phyloP scores from a whole-genome alignment of 2,329 filamentous ascomycete genomes.

The Pseudopithomyces chartarum region DNA sequence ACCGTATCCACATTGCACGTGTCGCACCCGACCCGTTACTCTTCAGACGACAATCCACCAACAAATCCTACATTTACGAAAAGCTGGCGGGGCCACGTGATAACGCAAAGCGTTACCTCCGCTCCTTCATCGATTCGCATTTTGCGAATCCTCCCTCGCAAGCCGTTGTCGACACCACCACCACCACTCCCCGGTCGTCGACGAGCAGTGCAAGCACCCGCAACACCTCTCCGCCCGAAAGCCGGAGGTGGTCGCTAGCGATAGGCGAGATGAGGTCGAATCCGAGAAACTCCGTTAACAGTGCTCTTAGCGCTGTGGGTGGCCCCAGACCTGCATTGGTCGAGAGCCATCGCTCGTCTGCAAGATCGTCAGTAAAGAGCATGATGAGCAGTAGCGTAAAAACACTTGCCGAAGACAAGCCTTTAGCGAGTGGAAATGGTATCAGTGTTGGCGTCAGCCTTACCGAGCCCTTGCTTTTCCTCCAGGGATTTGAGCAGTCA shows the following conservation, averaged over 20 bases:
- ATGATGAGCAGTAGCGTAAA: conserved; percentile 37
- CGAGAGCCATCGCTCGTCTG: conserved; percentile 48
- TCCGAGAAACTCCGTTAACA: conserved; percentile 47
- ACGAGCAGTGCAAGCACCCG: conserved; percentile 36
- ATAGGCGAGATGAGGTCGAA: conserved; percentile 46
- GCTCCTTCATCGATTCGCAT: conserved; percentile 50
- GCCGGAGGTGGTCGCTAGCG: conserved; percentile 29
- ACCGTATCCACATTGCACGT: conserved; percentile 61
- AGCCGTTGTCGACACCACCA: conserved; percentile 21
- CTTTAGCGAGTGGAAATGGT: conserved; percentile 78
- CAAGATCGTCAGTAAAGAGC: conserved; percentile 39
- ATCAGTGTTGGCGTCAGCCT: conserved; percentile 74
- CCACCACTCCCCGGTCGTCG: conserved; percentile 29
- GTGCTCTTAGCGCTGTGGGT: conserved; percentile 39
- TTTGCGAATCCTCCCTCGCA: conserved; percentile 28
- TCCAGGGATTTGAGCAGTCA: conserved; percentile 78
- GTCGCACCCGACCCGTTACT: conserved; percentile 51
- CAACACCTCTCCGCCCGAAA: conserved; percentile 31
- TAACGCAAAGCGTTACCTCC: conserved; percentile 56
- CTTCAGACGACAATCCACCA: conserved; percentile 36
- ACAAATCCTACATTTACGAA: conserved; percentile 45
- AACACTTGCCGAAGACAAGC: conserved; percentile 61
- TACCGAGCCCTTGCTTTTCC: conserved; percentile 79
- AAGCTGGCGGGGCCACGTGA: conserved; percentile 58
- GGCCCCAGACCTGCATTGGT: conserved; percentile 48